Conservation (phyloP, 768 basidiomycete species). For the Glaciozyma antarctica region DNA sequence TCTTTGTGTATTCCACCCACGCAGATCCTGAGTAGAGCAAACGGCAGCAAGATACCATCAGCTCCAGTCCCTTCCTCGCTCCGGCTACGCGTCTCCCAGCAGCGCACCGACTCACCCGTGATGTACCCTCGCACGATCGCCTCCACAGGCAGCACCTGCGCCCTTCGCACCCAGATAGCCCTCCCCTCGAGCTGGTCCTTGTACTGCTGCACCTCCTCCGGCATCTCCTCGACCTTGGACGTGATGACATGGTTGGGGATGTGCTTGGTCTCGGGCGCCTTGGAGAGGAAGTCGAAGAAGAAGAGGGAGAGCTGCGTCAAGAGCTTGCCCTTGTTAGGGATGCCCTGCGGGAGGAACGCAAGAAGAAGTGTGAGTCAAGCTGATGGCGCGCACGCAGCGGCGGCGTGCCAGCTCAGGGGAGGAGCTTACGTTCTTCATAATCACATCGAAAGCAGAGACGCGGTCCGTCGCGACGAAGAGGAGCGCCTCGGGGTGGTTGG, state of each 20-base stretch:
- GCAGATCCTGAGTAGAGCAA: conserved; percentile 63
- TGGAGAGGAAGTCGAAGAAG: conserved; percentile 78
- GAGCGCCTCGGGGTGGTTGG: conserved; percentile 51
- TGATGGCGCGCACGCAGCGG: neutral
- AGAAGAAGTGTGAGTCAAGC: neutral
- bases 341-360: conserved; percentile 52
- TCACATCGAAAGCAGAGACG: conserved; percentile 93
- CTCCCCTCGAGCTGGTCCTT: conserved; percentile 68
- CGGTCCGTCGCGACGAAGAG: conserved; percentile 92
- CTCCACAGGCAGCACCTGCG: conserved; percentile 48
- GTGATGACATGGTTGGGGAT: conserved; percentile 67
- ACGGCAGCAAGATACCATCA: neutral
- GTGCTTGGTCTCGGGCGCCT: conserved; percentile 43
- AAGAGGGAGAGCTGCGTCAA: conserved; percentile 83
- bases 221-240: conserved; percentile 68
- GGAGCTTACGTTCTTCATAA: conserved; percentile 73
- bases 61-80: neutral
- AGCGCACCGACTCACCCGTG: conserved; percentile 55
- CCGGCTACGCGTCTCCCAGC: neutral
- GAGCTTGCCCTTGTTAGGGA: conserved; percentile 84
- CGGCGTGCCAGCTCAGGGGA: neutral
- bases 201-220: conserved; percentile 63
- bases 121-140: conserved; percentile 94
- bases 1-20: conserved; percentile 85
- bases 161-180: conserved; percentile 64